phyloP scores from a whole-genome alignment of 352 stramenopile species.

The Phytophthora hybrid region DNA sequence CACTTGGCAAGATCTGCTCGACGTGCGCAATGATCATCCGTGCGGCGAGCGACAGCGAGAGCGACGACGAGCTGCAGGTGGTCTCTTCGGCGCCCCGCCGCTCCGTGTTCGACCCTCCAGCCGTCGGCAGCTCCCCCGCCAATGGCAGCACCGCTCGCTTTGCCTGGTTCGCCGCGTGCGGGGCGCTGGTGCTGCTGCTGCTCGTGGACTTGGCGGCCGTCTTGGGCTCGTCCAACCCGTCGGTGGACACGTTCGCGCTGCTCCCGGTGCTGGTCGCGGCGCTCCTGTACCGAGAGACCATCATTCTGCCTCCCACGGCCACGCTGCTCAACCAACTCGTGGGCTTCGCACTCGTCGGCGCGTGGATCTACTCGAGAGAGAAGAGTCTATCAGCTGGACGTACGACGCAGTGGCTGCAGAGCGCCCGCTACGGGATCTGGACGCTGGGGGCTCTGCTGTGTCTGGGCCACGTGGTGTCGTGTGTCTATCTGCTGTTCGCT shows the following conservation, averaged over 20 bases:
- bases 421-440: constrained; percentile 33
- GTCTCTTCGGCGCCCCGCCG: constrained; percentile 3
- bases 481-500: constrained; percentile 73
- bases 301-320: constrained; percentile 36
- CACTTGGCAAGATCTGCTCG: constrained; percentile 14
- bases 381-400: constrained; percentile 26
- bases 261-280: constrained; percentile 31
- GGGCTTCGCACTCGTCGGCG: constrained; percentile 49
- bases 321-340: constrained; percentile 60
- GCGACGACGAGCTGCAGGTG: constrained; percentile 41
- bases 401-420: constrained; percentile 18
- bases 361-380: constrained; percentile 70
- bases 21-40: constrained; percentile 75
- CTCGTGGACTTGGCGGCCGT: constrained; percentile 70
- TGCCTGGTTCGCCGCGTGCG: constrained; percentile 57
- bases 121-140: background rate
- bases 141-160: constrained; percentile 20
- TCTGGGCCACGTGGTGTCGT: constrained; percentile 70
- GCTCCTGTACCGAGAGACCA: constrained; percentile 19
- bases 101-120: constrained; percentile 38
- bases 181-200: constrained; percentile 56
- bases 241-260: constrained; percentile 48
- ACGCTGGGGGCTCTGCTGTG: constrained; percentile 43
- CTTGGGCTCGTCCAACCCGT: constrained; percentile 21
- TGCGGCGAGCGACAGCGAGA: constrained; percentile 64